A percentile compares a stretch with the other conserved stretches of the same genome.
Conservation (phyloP, 108 stramenopile species). For the Fragilaria radians region DNA sequence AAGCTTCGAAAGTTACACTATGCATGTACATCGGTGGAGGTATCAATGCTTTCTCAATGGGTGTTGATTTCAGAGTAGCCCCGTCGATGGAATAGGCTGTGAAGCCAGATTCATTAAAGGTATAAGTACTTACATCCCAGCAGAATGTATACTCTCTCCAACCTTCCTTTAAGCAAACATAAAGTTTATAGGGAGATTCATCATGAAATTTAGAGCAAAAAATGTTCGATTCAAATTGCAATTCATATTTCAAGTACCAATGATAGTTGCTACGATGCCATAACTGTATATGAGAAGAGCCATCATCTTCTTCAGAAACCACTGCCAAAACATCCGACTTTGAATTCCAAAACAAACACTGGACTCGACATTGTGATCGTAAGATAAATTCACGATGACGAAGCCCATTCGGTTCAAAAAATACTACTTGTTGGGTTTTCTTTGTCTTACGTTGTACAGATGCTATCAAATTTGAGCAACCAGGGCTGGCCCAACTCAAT, state of each 20-base stretch:
- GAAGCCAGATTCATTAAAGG: constrained; percentile 8
- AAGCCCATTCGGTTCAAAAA: constrained; percentile 87
- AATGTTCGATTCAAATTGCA: constrained; percentile 28
- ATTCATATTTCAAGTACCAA: constrained; percentile 86
- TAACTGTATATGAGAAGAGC: constrained; percentile 62
- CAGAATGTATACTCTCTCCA: constrained; percentile 60
- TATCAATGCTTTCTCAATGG: constrained; percentile 62
- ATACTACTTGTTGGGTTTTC: constrained; percentile 60
- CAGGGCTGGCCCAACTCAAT: constrained; percentile 67
- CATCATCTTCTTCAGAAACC: constrained; percentile 24
- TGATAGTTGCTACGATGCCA: constrained; percentile 88
- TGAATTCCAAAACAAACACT: constrained; percentile 55
- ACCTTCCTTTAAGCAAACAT: constrained; percentile 15
- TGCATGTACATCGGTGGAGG: constrained; percentile 85
- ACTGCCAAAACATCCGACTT: constrained; percentile 74
- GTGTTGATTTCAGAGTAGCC: constrained; percentile 57
- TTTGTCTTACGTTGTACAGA: constrained; percentile 55
- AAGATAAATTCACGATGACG: constrained; percentile 72
- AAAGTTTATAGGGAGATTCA: constrained; percentile 45
- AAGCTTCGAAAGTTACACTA: constrained; percentile 35
- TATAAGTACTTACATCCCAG: constrained; percentile 65
- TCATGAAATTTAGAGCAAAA: constrained; percentile 36
- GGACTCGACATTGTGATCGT: constrained; percentile 27
- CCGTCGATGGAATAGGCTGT: constrained; percentile 75
- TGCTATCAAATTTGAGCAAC: constrained; percentile 73